These are phyloP conservation scores for Mycosphaerelloides madeirae DNA, from an alignment of 2,329 filamentous ascomycete genomes.

Conservation along the genomic window DNA sequence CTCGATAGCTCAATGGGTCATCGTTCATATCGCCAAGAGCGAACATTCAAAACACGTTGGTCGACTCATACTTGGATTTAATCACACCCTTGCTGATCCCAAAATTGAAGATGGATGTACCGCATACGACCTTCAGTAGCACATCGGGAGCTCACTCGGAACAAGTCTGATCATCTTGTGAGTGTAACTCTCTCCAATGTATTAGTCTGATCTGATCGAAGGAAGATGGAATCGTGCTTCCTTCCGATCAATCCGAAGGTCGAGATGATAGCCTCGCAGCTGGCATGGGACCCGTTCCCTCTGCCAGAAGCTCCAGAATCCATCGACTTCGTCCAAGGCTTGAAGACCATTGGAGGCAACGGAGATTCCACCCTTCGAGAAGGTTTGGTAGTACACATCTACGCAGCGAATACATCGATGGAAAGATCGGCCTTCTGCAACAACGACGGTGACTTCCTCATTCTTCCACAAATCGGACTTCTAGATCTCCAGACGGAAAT, in stretches of 20 bases:
- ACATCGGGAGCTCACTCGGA: slow-evolving; percentile 9
- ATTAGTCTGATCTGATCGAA: no score
- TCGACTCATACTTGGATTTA: no score
- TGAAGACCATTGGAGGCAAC: slow-evolving; percentile 22
- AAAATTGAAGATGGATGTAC: slow-evolving; percentile 27
- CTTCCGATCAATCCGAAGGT: slow-evolving; percentile 10
- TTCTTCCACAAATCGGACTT: slow-evolving; percentile 58
- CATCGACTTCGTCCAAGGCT: slow-evolving; percentile 19
- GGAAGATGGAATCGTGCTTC: slow-evolving; percentile 17
- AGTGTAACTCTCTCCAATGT: no score
- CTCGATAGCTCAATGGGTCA: slow-evolving; percentile 25
- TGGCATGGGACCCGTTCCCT: slow-evolving; percentile 15
- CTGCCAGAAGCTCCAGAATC: slow-evolving; percentile 8
- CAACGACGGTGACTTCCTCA: slow-evolving; percentile 64
- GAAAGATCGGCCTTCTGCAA: slow-evolving; percentile 64
- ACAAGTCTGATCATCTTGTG: neutral
- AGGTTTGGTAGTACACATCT: slow-evolving; percentile 22
- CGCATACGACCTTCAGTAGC: slow-evolving; percentile 29
- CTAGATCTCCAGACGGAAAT: slow-evolving; percentile 64
- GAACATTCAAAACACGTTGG: slow-evolving; percentile 21
- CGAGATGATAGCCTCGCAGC: slow-evolving; percentile 6
- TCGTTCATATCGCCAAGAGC: slow-evolving; percentile 25
- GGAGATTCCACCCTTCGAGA: slow-evolving; percentile 18
- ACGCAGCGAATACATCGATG: slow-evolving; percentile 21
- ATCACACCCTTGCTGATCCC: no score